Percentiles rank a stretch among this genome's conserved stretches.
Conservation (phyloP, 768 basidiomycete genomes). For the Suillus hirtellus region DNA sequence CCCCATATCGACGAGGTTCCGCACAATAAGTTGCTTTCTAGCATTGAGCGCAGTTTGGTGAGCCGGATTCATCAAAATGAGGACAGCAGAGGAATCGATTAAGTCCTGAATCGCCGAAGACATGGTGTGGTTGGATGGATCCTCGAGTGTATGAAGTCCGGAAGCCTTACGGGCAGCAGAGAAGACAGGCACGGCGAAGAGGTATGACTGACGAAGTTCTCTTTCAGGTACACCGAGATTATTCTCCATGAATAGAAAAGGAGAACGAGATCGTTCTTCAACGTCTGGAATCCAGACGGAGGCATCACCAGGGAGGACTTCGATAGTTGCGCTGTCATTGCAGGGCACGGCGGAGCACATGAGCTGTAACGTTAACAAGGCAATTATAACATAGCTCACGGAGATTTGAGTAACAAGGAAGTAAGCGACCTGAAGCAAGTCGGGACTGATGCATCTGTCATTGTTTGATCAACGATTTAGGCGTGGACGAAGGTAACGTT, state of each 20-base stretch:
- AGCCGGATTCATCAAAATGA: conserved; percentile 68
- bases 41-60: conserved; percentile 68
- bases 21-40: conserved; percentile 53
- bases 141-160: neutral
- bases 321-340: conserved; percentile 42
- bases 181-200: conserved; percentile 42
- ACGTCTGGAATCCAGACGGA: conserved; percentile 43
- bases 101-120: conserved; percentile 21
- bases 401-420: conserved; percentile 24
- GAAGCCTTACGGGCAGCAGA: conserved; percentile 22
- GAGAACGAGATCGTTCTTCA: conserved; percentile 32
- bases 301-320: conserved; percentile 61
- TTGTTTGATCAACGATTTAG: neutral
- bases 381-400: conserved; percentile 23
- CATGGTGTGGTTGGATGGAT: conserved; percentile 13
- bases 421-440: conserved; percentile 24
- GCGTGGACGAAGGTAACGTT: neutral
- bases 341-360: neutral
- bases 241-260: conserved; percentile 57
- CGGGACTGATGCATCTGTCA: conserved; percentile 2
- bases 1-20: conserved; percentile 36
- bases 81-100: conserved; percentile 41
- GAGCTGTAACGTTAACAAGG: conserved; percentile 1
- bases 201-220: conserved; percentile 51
- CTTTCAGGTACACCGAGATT: conserved; percentile 70